Conservation (phyloP, 208 protist species). For the Acanthamoeba lenticulata region DNA sequence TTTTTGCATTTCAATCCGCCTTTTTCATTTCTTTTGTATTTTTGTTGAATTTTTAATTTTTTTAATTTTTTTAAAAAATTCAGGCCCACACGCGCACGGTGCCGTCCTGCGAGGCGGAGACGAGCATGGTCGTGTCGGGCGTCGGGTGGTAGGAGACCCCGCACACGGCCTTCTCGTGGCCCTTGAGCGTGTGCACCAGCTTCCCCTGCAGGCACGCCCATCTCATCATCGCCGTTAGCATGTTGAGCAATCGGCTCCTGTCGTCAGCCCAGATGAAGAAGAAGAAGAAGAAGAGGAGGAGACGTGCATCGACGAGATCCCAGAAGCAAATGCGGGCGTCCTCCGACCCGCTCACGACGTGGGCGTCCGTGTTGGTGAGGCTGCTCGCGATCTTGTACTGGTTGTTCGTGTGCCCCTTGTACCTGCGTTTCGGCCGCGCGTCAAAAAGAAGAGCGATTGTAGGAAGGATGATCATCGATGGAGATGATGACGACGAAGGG, state of each 20-base stretch:
- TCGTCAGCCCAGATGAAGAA: too few relatives aligned
- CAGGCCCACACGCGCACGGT: slow-evolving; percentile 26
- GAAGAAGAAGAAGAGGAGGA: background rate
- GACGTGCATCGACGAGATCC: slow-evolving; percentile 64
- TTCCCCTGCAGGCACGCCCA: background rate
- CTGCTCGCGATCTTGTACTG: slow-evolving; percentile 72
- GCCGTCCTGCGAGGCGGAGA: slow-evolving; percentile 57
- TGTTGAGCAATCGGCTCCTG: background rate
- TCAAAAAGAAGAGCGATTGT: too few relatives aligned
- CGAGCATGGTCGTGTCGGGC: slow-evolving; percentile 27
- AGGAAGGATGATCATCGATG: background rate
- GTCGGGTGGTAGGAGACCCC: slow-evolving; percentile 17
- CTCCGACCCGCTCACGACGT: slow-evolving; percentile 74
- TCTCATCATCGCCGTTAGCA: background rate
- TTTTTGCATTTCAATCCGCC: too few relatives aligned
- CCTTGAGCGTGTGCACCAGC: slow-evolving; percentile 47
- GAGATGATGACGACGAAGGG: background rate
- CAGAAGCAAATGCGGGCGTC: slow-evolving; percentile 69
- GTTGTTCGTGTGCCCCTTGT: slow-evolving; percentile 66
- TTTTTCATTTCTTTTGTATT: too few relatives aligned
- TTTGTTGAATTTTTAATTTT: too few relatives aligned
- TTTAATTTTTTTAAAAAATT: too few relatives aligned
- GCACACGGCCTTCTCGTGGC: slow-evolving; percentile 46
- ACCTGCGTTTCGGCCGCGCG: background rate
- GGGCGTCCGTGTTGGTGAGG: slow-evolving; percentile 52